A percentile compares a stretch with the other conserved stretches of the same genome.
Conservation (phyloP, 2,329 filamentous ascomycete species). For the Alternaria sp. region DNA sequence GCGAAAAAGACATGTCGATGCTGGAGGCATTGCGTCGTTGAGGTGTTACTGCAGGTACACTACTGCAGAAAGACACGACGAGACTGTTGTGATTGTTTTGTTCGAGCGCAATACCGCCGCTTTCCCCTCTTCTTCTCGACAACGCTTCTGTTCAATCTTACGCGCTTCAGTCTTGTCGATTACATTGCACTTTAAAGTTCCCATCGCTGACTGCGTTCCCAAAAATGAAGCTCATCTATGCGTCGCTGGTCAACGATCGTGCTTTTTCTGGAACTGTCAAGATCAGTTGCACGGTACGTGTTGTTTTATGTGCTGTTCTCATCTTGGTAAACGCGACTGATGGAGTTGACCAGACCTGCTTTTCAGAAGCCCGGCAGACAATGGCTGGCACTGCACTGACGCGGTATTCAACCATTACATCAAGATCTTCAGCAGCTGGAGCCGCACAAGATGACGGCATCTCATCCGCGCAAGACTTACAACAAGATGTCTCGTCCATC, state of each 20-base stretch:
- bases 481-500: neutral
- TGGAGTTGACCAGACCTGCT: neutral
- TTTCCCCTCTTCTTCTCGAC: neutral
- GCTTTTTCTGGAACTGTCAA: neutral
- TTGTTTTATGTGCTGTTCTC: constrained; percentile 5
- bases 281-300: neutral
- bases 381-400: neutral
- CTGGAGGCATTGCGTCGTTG: constrained; percentile 9
- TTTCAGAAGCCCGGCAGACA: neutral
- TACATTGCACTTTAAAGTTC: neutral
- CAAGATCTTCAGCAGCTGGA: neutral
- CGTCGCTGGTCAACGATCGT: constrained; percentile 28
- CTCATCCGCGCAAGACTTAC: neutral
- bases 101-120: neutral
- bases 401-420: neutral
- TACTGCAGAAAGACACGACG: constrained; percentile 22
- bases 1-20: constrained; percentile 6
- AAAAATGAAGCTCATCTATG: neutral
- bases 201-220: neutral
- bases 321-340: neutral
- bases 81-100: constrained; percentile 18
- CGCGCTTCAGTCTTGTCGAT: neutral
- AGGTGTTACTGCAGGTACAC: constrained; percentile 28
- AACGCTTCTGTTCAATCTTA: no score
- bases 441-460: neutral